phyloP scores from a whole-genome alignment of 805 yeast species.

The Cyberlindnera japonica region DNA sequence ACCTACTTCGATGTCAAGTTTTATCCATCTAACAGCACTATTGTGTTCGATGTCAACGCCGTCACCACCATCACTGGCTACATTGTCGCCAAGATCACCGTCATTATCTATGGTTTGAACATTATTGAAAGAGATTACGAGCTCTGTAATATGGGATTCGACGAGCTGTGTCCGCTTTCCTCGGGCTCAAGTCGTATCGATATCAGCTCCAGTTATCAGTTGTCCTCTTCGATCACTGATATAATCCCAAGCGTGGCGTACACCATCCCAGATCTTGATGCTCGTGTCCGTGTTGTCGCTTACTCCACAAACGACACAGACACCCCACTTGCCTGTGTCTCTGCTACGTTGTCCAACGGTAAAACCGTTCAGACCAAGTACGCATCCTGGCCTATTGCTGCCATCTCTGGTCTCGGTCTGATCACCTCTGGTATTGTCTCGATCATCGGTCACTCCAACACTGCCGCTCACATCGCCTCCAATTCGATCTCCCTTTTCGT shows the following conservation, averaged over 20 bases:
- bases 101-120: slow-evolving; percentile 79
- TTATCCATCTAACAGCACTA: slow-evolving; percentile 61
- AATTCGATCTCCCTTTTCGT: slow-evolving; percentile 89
- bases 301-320: slow-evolving; percentile 45
- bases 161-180: slow-evolving; percentile 72
- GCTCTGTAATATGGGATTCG: slow-evolving; percentile 60
- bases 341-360: slow-evolving; percentile 80
- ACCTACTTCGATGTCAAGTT: slow-evolving; percentile 73
- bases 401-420: slow-evolving; percentile 83
- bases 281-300: slow-evolving; percentile 73
- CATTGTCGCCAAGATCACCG: slow-evolving; percentile 58
- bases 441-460: slow-evolving; percentile 81
- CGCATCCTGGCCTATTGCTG: slow-evolving; percentile 96
- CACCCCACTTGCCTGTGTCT: slow-evolving; percentile 81
- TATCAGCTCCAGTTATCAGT: slow-evolving; percentile 45
- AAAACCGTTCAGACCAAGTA: slow-evolving; percentile 90
- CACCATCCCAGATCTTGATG: slow-evolving; percentile 92
- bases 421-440: slow-evolving; percentile 84
- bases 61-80: slow-evolving; percentile 70
- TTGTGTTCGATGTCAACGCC: slow-evolving; percentile 68
- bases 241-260: slow-evolving; percentile 81
- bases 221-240: slow-evolving; percentile 40
- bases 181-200: slow-evolving; percentile 89
- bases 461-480: slow-evolving; percentile 97
- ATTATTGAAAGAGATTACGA: slow-evolving; percentile 51